Conservation (phyloP, 2,329 filamentous ascomycete genomes). For the Dothistroma septosporum region DNA sequence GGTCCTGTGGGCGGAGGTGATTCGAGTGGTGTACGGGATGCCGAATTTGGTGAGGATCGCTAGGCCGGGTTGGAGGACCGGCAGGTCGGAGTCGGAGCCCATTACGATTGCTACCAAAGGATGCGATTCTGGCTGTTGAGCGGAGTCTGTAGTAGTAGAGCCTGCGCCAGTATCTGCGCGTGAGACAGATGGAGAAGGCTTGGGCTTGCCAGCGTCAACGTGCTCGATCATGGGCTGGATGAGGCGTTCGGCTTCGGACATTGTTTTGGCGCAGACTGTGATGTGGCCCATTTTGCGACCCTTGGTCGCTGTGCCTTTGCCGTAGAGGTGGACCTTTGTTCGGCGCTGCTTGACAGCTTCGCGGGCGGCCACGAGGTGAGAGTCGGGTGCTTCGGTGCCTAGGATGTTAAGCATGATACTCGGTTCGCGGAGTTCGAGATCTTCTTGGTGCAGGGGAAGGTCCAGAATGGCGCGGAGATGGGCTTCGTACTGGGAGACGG, state of each 20-base stretch:
- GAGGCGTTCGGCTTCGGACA: constrained; percentile 63
- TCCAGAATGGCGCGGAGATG: constrained; percentile 81
- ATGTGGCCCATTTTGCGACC: constrained; percentile 95
- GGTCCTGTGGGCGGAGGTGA: constrained; percentile 66
- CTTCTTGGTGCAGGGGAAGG: constrained; percentile 50
- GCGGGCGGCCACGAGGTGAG: constrained; percentile 58
- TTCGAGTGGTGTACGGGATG: constrained; percentile 69
- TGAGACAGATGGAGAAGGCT: constrained; percentile 37
- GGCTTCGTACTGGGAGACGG: constrained; percentile 85
- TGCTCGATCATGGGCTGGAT: constrained; percentile 66
- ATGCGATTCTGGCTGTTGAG: constrained; percentile 21
- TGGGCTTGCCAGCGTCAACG: constrained; percentile 55
- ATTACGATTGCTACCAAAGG: constrained; percentile 74
- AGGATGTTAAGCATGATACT: constrained; percentile 79
- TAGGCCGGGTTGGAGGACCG: constrained; percentile 61
- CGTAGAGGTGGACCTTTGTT: constrained; percentile 76
- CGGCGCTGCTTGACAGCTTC: constrained; percentile 55
- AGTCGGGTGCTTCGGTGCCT: constrained; percentile 61
- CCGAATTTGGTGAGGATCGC: constrained; percentile 64
- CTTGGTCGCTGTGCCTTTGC: constrained; percentile 77
- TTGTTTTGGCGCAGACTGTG: constrained; percentile 68
- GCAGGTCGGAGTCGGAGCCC: constrained; percentile 76
- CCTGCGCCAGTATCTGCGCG: constrained; percentile 29
- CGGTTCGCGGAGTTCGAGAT: constrained; percentile 56
- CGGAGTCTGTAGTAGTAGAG: constrained; percentile 12